Conservation (phyloP, 345 rosid genomes). For the Citrus trifoliata region DNA sequence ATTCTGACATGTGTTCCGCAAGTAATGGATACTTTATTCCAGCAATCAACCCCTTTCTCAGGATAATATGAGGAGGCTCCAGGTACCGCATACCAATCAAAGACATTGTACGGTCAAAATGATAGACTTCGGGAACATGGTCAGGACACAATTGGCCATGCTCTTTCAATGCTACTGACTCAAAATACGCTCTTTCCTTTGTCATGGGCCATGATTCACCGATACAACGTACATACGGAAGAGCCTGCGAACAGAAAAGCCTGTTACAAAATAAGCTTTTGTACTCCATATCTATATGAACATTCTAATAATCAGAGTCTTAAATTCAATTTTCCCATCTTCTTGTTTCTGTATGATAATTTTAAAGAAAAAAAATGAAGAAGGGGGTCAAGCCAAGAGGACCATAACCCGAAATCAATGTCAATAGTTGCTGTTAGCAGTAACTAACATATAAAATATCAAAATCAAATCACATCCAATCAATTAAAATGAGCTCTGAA, state of each 20-base stretch:
- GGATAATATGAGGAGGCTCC: conserved; percentile 90
- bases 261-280: neutral
- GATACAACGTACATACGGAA: conserved; percentile 84
- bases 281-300: neutral
- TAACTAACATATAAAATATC: neutral
- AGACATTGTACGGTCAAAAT: conserved; percentile 86
- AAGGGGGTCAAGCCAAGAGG: no score
- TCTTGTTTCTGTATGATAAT: neutral
- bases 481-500: neutral
- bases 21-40: conserved; percentile 76
- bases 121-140: conserved; percentile 93
- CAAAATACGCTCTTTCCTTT: conserved; percentile 89
- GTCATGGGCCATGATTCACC: conserved; percentile 99
- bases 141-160: conserved; percentile 63
- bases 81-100: conserved; percentile 92
- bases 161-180: conserved; percentile 57
- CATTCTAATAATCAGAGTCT: neutral
- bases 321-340: neutral
- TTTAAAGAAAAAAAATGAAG: neutral
- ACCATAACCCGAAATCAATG: neutral
- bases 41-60: conserved; percentile 87
- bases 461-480: neutral
- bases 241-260: conserved; percentile 47
- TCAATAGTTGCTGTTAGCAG: neutral
- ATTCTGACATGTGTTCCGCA: conserved; percentile 76